phyloP scores from a whole-genome alignment of 129 eudicot genomes.

The Solidago caesia region DNA sequence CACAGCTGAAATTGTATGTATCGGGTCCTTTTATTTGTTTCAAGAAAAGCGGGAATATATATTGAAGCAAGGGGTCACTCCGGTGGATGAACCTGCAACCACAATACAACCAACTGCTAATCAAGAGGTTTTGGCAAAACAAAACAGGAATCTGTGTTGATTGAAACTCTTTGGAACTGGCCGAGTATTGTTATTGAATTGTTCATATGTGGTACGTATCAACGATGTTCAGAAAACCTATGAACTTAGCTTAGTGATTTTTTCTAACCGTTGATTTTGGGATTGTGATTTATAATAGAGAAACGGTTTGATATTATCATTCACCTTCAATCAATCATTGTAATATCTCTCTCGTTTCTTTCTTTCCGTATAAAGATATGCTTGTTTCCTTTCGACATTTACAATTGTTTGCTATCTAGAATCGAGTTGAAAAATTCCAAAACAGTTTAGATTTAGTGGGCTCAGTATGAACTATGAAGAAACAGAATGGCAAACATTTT shows the following conservation, averaged over 20 bases:
- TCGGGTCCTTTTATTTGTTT: slow-evolving; percentile 60
- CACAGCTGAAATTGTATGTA: slow-evolving; percentile 53
- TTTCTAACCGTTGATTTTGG: not conserved
- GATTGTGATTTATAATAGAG: not conserved
- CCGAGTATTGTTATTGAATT: not conserved
- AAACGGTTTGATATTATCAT: slow-evolving; percentile 7
- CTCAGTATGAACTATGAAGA: not conserved
- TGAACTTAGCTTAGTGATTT: not conserved
- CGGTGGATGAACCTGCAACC: slow-evolving; percentile 39
- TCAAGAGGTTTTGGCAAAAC: slow-evolving; percentile 40
- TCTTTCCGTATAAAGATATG: not conserved
- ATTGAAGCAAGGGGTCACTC: slow-evolving; percentile 47
- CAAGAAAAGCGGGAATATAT: slow-evolving; percentile 84
- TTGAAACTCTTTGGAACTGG: not conserved
- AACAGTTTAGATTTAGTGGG: not conserved
- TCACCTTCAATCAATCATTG: not conserved
- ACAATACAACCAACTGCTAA: slow-evolving; percentile 47
- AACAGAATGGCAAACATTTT: not conserved
- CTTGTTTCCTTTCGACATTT: not conserved
- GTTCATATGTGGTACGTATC: slow-evolving; percentile 16
- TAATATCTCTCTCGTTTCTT: not conserved
- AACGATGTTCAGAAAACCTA: not conserved
- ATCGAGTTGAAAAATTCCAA: not conserved
- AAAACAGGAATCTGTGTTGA: slow-evolving; percentile 11
- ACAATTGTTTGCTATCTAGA: not conserved